These are phyloP conservation scores for Ballota nigra DNA, from an alignment of 257 asterid species.

Conservation along the genomic window DNA sequence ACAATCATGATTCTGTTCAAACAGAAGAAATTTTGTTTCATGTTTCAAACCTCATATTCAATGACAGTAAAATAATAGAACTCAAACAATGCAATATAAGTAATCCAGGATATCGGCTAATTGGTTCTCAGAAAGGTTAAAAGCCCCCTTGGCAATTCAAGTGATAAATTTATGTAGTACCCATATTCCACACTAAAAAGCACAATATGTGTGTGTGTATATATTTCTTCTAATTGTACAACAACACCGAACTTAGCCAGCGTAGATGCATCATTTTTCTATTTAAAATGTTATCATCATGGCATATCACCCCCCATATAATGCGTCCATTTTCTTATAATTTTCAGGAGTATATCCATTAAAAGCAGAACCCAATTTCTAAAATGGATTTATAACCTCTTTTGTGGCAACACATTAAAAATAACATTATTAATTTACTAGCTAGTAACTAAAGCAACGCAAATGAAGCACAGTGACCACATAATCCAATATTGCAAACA, in stretches of 20 bases:
- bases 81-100: background rate
- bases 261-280: background rate
- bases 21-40: background rate
- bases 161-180: background rate
- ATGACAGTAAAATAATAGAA: background rate
- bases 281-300: too few relatives aligned
- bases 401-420: background rate
- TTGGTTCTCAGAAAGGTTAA: background rate
- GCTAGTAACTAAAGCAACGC: background rate
- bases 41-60: conserved; percentile 6
- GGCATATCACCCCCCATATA: background rate
- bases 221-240: too few relatives aligned
- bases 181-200: background rate
- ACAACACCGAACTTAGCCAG: background rate
- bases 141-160: background rate
- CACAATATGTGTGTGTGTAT: background rate
- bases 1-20: conserved; percentile 22
- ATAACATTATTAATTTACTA: background rate
- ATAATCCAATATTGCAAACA: background rate
- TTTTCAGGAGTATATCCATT: background rate
- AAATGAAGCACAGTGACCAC: background rate
- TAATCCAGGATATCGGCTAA: background rate
- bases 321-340: too few relatives aligned
- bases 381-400: background rate
- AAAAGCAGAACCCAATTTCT: background rate